Evolutionary conservation across 139 green algal genomes (phyloP), one percentile per base, ranked within the genome.

Genomic region (Zygnema cylindricum): DNA sequence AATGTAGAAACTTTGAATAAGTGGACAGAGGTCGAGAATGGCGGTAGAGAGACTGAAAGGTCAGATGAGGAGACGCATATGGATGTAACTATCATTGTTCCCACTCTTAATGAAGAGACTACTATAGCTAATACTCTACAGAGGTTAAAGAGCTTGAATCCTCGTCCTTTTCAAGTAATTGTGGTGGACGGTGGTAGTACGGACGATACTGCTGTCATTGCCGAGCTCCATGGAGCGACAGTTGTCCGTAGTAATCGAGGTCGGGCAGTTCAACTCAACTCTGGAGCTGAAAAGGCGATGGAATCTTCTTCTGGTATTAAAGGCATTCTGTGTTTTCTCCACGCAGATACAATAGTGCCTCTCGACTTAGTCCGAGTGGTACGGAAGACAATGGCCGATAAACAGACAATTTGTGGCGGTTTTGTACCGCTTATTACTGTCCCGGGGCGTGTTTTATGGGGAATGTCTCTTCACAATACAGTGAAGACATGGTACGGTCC

Each of bases 381-480:
- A n/a, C n/a, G n/a, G n/a, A n/a, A n/a, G n/a, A 21, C 23, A 40
- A 35, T 81, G 21, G 73, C 22, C 21, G 73, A 81, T 21, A 35
- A 35, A 21, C 22, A 21, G 73, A 43, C 23, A 23, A 40, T 43
- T 16, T 22, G 16, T 43, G 73, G 21, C 22, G 73, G 73, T 40
- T 81, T 81, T 43, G 73, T 81, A 21, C 22, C 73, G 22, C 21
- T 16, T 40, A 21, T 85, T 73, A 30, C 7, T 7, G 32, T 23
- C 16, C 32, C n/a, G 32, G 77, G 77, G 43, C 69, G 77, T 11
- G 71, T n/a, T 30, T 49, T 76, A 16, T 85, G 77, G 73, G 73
- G 21, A 21, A 73, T 76, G 43, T 85, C 25, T 49, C 38, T 76
- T 23, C 77, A 77, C 77, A 85, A 85, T n/a, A 85, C 77, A 41